A percentile compares a stretch with the other conserved stretches of the same genome.
Evolutionary conservation across 2,329 filamentous ascomycete species (phyloP).

Genomic region (Penicillium crustosum): DNA sequence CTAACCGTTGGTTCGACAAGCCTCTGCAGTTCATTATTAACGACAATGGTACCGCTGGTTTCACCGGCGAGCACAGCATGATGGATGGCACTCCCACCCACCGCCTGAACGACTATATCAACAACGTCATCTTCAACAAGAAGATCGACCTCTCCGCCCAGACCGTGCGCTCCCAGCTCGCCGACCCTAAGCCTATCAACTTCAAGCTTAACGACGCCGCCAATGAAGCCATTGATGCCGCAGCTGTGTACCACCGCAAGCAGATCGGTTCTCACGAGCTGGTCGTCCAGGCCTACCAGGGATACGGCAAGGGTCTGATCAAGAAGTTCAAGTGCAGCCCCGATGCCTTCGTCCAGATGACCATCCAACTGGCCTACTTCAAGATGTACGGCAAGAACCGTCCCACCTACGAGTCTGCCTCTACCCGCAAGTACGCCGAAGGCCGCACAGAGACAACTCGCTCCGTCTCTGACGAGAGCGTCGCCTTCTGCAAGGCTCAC

Average conservation of each 20-base stretch:
- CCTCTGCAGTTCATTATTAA: slow-evolving; percentile 97
- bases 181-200: slow-evolving; percentile 73
- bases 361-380: slow-evolving; percentile 96
- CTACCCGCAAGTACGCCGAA: slow-evolving; percentile 91
- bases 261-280: slow-evolving; percentile 88
- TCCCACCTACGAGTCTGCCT: slow-evolving; percentile 95
- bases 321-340: slow-evolving; percentile 99
- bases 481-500: slow-evolving; percentile 88
- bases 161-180: slow-evolving; percentile 73
- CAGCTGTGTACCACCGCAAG: slow-evolving; percentile 72
- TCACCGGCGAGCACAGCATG: slow-evolving; percentile 99
- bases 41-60: slow-evolving; percentile 95
- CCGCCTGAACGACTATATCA: slow-evolving; percentile 90
- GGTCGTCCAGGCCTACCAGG: slow-evolving; percentile 91
- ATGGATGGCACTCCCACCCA: slow-evolving; percentile 99
- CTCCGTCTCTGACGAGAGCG: slow-evolving; percentile 83
- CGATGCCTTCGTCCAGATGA: slow-evolving; percentile 96
- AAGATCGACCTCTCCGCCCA: slow-evolving; percentile 87
- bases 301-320: slow-evolving; percentile 96
- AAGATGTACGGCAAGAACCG: slow-evolving; percentile 99
- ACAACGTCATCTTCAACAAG: slow-evolving; percentile 88
- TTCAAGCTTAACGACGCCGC: slow-evolving; percentile 77
- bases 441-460: slow-evolving; percentile 96
- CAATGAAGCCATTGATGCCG: slow-evolving; percentile 73
- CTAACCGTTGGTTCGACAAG: slow-evolving; percentile 98